Evolutionary conservation across 73 alveolate species (phyloP), one percentile per base, ranked within the genome.

Genomic region (Tetrahymena borealis): DNA sequence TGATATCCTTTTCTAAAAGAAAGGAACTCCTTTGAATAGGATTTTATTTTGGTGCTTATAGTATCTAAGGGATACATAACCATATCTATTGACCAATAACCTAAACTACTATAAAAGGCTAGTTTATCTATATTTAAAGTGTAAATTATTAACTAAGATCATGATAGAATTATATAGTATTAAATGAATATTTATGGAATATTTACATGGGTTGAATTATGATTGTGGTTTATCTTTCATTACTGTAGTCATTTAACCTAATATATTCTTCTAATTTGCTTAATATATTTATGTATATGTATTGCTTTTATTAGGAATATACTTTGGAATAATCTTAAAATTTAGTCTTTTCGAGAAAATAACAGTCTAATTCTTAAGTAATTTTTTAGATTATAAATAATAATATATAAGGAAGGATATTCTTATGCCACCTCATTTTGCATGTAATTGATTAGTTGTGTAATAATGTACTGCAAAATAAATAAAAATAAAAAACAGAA

Each of bases 11-110:
- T 39, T 20, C 28, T 93, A 78, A 93, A 60, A 3, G 93, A 60
- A 33, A 93, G 40, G 37, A 93, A 93, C 31, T 93, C 91, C 20
- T 85, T 35, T 38, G 42, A 40, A 40, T 93, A 85, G 3, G 95
- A 91, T 85, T 93, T 93, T 0, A 93, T 93, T 93, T 92, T 93
- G 20, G 95, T 93, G 20, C 91, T 92, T 4, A 93, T 90, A 20
- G 95, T 93, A 38, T 93, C 95, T 32, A 93, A 39, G 15, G 95
- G 95, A 40, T 60, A 93, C 95, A 93, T 93, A 16, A 93, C 13
- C 93, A 93, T 93, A 93, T 93, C 95, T 5, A 90, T 90, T 7
- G 78, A 37, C 95, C 90, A 32, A n/a, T 91, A 93, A 2, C 93
- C 95, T 31, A 93, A 77, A 32, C 95, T 92, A 38, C 91, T 79